Base-by-base conservation (phyloP, 306 rosid genomes). In the Cercis canadensis region DNA sequence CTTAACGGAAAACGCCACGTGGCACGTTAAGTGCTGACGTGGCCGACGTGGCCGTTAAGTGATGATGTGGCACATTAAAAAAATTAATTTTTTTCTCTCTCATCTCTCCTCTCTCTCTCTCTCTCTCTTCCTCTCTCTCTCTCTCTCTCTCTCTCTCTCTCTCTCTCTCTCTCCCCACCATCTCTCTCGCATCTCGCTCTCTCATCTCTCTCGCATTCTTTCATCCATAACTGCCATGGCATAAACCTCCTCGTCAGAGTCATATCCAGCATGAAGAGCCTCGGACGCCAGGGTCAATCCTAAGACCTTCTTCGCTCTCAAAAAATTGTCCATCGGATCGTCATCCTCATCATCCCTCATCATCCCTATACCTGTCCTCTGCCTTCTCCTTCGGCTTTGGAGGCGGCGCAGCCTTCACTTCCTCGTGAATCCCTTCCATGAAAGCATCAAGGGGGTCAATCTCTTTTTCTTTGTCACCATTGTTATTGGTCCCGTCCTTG, bases 241-340 rank as follows among this genome's bases (percentile, higher is more conserved):
- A 69, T 94, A 94, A 57, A 94, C 99, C 90, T 94, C 99, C 73
- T 94, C 97, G 11, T 94, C 99, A 10, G 99, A 91, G 62, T 91
- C 88, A 29, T 94, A 94, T 1, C 99, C 97, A 7, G 99, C 99
- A 32, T 82, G 82, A 31, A 94, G 83, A 4, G 91, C 99, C 1
- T 94, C 99, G 0, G 97, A 89, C 0, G 99, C 99, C 37, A 94
- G 81, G 44, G 97, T 90, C 70, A 94, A 62, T 63, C 89, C 92
- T 24, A 87, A 57, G 49, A 90, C 99, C 88, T 91, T 94, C 79
- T 94, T 94, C 10, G 99, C 99, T 78, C 81, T 81, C 57, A 94
- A 70, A 62, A 90, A 94, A 46, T 91, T 91, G 81, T 94, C 99
- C 95, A 91, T 83, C 12, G 87, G 99, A 70, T 94, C 98, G 4